Conservation (phyloP, 108 stramenopile genomes). For the Parmales sp. region DNA sequence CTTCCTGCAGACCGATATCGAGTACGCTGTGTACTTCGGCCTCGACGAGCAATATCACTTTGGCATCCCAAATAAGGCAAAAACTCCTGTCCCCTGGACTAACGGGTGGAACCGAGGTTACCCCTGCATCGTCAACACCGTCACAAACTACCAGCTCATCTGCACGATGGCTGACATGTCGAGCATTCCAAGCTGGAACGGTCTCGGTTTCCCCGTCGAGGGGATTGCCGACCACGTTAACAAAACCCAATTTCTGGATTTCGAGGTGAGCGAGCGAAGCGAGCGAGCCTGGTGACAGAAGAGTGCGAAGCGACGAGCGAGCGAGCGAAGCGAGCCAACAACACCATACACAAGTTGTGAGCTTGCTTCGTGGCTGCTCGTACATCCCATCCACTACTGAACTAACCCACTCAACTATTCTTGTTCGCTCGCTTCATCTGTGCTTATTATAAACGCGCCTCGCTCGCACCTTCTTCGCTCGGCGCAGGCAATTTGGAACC, state of each 20-base stretch:
- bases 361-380: too few relatives aligned
- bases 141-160: neutral
- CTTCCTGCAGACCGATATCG: neutral
- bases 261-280: too few relatives aligned
- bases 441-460: too few relatives aligned
- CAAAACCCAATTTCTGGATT: slow-evolving; percentile 5
- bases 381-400: too few relatives aligned
- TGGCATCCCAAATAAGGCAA: neutral
- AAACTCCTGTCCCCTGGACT: neutral
- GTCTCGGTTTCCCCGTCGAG: neutral
- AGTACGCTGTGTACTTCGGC: neutral
- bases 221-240: neutral
- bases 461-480: too few relatives aligned
- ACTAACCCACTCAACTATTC: too few relatives aligned
- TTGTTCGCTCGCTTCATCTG: too few relatives aligned
- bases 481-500: slow-evolving; percentile 5
- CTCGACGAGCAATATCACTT: neutral
- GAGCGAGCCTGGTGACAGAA: too few relatives aligned
- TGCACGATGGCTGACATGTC: neutral
- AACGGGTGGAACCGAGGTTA: slow-evolving; percentile 11
- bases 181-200: neutral
- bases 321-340: too few relatives aligned
- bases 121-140: neutral
- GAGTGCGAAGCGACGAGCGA: too few relatives aligned
- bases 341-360: too few relatives aligned